Percentiles rank a stretch among this genome's conserved stretches.
Evolutionary conservation across 176 grass and related monocot genomes (phyloP).

Genomic region (Oryza longistaminata): DNA sequence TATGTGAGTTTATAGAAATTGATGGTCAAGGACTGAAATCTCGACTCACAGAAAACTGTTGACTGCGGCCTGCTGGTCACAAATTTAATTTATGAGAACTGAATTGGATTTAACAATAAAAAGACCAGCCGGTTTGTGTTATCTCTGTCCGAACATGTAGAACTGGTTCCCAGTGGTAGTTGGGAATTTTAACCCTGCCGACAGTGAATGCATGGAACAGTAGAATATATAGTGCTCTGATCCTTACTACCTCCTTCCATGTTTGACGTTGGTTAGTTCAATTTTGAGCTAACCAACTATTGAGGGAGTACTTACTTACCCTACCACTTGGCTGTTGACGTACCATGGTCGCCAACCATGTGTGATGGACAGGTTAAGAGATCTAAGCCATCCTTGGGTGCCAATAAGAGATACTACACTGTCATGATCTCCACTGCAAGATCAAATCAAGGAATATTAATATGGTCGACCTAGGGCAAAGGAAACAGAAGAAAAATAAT

Average conservation of each 20-base stretch:
- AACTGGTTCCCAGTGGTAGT: too few relatives aligned
- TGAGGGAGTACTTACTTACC: constrained; percentile 1
- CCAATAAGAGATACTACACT: constrained; percentile 38
- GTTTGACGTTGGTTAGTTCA: too few relatives aligned
- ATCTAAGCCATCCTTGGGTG: constrained; percentile 55
- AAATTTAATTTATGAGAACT: too few relatives aligned
- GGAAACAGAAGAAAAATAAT: neutral
- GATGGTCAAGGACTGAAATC: too few relatives aligned
- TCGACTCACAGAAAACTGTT: too few relatives aligned
- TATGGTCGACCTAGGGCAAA: neutral
- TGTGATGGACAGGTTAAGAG: constrained; percentile 54
- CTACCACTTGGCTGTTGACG: constrained; percentile 53
- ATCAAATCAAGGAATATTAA: neutral
- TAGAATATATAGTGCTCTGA: neutral
- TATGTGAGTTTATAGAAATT: too few relatives aligned
- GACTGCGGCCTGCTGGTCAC: too few relatives aligned
- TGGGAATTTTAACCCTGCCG: neutral
- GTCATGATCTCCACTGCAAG: constrained; percentile 61
- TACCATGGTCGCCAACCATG: constrained; percentile 66
- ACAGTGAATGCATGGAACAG: neutral
- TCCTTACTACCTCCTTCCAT: constrained; percentile 21
- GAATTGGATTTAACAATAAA: too few relatives aligned
- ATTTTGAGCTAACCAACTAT: too few relatives aligned
- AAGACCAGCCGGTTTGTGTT: too few relatives aligned
- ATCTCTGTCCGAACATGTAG: too few relatives aligned